Base-by-base conservation (phyloP, 169 alveolate genomes). In the Eimeria zaria region DNA sequence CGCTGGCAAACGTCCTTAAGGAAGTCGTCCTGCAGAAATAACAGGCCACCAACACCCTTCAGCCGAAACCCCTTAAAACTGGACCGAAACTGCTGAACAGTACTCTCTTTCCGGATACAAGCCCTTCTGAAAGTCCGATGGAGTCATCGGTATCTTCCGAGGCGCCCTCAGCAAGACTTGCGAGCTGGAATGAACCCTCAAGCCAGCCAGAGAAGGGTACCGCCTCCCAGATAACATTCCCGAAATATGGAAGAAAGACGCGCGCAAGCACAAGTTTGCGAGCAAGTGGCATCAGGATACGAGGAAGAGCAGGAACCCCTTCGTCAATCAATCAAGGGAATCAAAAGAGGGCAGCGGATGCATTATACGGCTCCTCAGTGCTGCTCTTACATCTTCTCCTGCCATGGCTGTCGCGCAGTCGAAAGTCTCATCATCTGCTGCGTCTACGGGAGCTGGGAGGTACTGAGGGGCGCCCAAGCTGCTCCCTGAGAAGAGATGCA, bases 371-470 rank as follows among this genome's bases (percentile, higher is more conserved):
- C 92, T 71, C 12, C 91, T 41, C 39, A 9, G 33, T 36, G 81
- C 41, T 24, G 2, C 8, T 2, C 93, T 64, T 87, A 87, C 93
- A 60, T 87, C 83, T 58, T 87, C 93, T 12, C 93, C 93, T 60
- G 93, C 78, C 93, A 87, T 87, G 62, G 93, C 93, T 24, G 93
- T 73, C 27, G 93, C 46, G 30, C 93, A 87, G 93, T 87, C 93
- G 62, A 87, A 87, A 6, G 93, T 87, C 81, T 87, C 93, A 51
- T 87, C 93, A 20, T 87, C 93, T 39, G 81, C 93, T 41, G 93
- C 93, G 60, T 87, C 93, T 73, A 46, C 93, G 18, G 93, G 93
- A n/a, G 93, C 93, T 44, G 93, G 81, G 44, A 87, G 93, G 93
- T 87, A 87, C 62, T 87, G 93, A 36, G 81, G 93, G 33, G 93